Percentiles rank a stretch among this genome's conserved stretches.
Conservation (phyloP, 768 basidiomycete genomes). For the Punctularia strigosozonata region DNA sequence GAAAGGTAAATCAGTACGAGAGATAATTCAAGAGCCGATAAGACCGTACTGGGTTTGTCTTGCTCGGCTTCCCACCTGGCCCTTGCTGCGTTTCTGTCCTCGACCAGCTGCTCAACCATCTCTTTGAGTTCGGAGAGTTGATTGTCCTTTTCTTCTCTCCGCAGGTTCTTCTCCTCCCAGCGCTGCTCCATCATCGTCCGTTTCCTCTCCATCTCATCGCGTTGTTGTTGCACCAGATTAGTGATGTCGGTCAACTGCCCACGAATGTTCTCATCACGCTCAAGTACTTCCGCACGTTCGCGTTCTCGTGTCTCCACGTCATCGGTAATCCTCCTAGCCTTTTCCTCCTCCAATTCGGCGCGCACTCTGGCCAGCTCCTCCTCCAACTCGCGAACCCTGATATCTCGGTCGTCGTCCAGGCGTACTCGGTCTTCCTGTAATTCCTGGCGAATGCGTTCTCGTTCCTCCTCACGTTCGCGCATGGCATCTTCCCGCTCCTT, state of each 20-base stretch:
- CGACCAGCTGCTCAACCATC: slow-evolving; percentile 46
- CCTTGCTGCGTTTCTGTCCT: slow-evolving; percentile 42
- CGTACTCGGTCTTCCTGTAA: slow-evolving; percentile 36
- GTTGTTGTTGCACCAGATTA: slow-evolving; percentile 58
- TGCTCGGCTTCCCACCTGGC: slow-evolving; percentile 38
- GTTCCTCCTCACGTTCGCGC: slow-evolving; percentile 47
- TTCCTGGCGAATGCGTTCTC: slow-evolving; percentile 35
- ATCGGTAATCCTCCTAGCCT: slow-evolving; percentile 40
- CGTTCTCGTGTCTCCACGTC: slow-evolving; percentile 53
- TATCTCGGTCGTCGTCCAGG: slow-evolving; percentile 13
- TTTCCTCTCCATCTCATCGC: slow-evolving; percentile 47
- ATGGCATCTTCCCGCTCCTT: slow-evolving; percentile 50
- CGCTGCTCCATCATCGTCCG: slow-evolving; percentile 47
- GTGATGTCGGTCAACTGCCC: slow-evolving; percentile 62
- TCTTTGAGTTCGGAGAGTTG: slow-evolving; percentile 45
- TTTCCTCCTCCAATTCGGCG: slow-evolving; percentile 53
- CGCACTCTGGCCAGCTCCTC: slow-evolving; percentile 42
- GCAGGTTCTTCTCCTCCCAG: slow-evolving; percentile 47
- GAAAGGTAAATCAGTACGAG: slow-evolving; percentile 2
- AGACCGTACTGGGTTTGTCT: slow-evolving; percentile 45
- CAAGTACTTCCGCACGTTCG: slow-evolving; percentile 42
- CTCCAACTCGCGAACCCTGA: slow-evolving; percentile 13
- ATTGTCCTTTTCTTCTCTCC: slow-evolving; percentile 47
- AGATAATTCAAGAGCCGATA: slow-evolving; percentile 8
- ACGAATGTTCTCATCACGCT: slow-evolving; percentile 49